These are phyloP conservation scores for Pyrus pyrifolia DNA, from an alignment of 306 rosid species.

Conservation along the genomic window DNA sequence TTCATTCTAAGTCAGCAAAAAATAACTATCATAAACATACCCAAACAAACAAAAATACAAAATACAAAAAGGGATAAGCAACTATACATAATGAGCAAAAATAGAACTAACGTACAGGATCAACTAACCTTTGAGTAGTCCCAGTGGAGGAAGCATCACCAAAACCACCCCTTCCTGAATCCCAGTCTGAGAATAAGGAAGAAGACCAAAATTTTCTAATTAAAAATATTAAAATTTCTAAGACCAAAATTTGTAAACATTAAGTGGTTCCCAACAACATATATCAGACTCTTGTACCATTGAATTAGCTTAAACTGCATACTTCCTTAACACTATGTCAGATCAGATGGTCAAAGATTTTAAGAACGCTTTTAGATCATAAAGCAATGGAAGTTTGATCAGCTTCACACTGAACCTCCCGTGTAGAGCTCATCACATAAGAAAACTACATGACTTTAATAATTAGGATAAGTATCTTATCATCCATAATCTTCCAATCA, in stretches of 20 bases:
- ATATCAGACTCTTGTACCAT: not conserved
- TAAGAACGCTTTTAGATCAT: not conserved
- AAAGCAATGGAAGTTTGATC: not conserved
- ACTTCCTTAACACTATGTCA: not conserved
- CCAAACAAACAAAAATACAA: not conserved
- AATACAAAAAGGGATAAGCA: not conserved
- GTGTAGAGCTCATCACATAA: not conserved
- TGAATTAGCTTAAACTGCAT: not conserved
- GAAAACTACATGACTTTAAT: not conserved
- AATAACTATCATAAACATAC: not conserved
- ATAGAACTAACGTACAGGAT: not conserved
- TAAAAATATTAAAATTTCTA: not conserved
- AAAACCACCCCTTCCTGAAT: constrained; percentile 39
- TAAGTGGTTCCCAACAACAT: not conserved
- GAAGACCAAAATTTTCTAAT: not conserved
- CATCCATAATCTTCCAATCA: not conserved
- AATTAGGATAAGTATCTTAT: not conserved
- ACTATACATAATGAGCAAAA: not conserved
- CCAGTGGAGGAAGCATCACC: constrained; percentile 35
- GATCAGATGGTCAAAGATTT: not conserved
- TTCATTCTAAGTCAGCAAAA: not conserved
- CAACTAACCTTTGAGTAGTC: constrained; percentile 38
- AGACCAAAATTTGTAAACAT: not conserved
- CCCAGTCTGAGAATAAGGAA: constrained; percentile 31
- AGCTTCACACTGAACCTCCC: not conserved